Conservation (phyloP, 768 basidiomycete species). For the Tulasnella sp. region DNA sequence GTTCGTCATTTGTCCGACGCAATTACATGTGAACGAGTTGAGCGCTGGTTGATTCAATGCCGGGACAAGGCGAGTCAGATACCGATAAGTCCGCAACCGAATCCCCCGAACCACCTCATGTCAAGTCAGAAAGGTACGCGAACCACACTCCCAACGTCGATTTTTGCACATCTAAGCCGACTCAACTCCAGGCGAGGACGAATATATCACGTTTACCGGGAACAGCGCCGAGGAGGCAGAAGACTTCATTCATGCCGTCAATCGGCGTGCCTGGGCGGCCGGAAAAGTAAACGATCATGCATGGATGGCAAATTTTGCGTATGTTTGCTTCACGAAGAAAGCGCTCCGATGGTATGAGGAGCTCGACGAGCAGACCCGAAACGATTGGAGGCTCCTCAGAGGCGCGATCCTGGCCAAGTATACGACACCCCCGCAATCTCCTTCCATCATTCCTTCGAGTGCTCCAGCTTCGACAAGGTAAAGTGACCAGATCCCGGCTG, state of each 20-base stretch:
- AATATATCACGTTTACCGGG: not conserved
- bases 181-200: no score
- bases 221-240: not conserved
- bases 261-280: not conserved
- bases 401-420: not conserved
- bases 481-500: no score
- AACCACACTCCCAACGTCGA: no score
- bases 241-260: not conserved
- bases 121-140: no score
- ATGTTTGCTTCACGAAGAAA: not conserved
- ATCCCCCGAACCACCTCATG: no score
- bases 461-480: not conserved
- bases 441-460: not conserved
- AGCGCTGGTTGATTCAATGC: no score
- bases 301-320: slow-evolving; percentile 6
- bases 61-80: no score
- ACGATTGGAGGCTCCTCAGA: not conserved
- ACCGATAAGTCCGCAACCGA: no score
- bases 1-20: no score
- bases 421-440: not conserved
- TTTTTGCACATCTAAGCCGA: no score
- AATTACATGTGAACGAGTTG: no score
- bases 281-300: not conserved
- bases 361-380: not conserved
- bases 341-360: slow-evolving; percentile 8